Percentiles rank a stretch among this genome's conserved stretches.
Evolutionary conservation across 2,329 filamentous ascomycete species (phyloP).

Genomic region (Diaporthe citriasiana): DNA sequence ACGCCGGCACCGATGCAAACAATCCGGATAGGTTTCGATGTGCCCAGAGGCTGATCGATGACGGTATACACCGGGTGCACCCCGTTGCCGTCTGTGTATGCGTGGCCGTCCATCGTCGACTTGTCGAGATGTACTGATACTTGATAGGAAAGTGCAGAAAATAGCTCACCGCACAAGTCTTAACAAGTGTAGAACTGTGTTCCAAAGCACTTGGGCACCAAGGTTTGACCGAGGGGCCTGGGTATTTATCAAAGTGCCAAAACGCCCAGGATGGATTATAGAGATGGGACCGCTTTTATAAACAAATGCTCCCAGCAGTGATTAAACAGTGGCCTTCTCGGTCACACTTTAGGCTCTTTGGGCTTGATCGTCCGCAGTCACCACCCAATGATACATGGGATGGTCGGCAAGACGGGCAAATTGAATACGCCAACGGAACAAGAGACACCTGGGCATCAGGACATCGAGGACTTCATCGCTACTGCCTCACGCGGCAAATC

Average conservation of each 20-base stretch:
- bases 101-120: constrained; percentile 27
- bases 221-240: neutral
- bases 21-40: constrained; percentile 57
- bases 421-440: neutral
- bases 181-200: constrained; percentile 1
- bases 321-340: constrained; percentile 1
- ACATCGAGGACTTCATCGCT: constrained; percentile 8
- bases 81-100: constrained; percentile 42
- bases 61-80: constrained; percentile 51
- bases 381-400: constrained; percentile 9
- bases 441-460: constrained; percentile 7
- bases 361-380: constrained; percentile 8
- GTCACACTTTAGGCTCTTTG: constrained; percentile 4
- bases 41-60: constrained; percentile 55
- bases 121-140: neutral
- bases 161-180: neutral
- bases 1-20: constrained; percentile 61
- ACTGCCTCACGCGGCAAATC: constrained; percentile 23
- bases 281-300: constrained; percentile 10
- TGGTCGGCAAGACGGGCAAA: neutral
- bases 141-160: constrained; percentile 18
- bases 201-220: neutral
- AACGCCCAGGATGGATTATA: neutral
- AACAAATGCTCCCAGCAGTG: constrained; percentile 6
- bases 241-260: constrained; percentile 31